phyloP scores from a whole-genome alignment of 345 rosid genomes.

The Cardamine occulta region DNA sequence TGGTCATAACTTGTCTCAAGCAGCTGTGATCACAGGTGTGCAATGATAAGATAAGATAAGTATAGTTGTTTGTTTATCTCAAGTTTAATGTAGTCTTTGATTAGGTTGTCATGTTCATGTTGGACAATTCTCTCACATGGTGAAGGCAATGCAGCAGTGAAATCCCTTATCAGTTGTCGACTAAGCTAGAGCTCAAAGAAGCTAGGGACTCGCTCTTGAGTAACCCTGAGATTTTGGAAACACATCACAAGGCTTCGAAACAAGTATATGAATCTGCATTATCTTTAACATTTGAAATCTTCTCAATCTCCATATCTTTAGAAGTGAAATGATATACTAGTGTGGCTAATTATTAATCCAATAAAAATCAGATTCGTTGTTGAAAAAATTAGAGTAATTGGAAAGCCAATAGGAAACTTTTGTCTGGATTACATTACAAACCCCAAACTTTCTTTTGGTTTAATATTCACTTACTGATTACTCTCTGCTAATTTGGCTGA shows the following conservation, averaged over 20 bases:
- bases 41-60: constrained; percentile 7
- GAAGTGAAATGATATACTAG: constrained; percentile 29
- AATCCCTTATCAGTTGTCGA: constrained; percentile 58
- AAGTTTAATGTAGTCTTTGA: constrained; percentile 4
- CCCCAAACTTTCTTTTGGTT: too few relatives aligned
- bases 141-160: constrained; percentile 63
- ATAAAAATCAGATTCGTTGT: neutral
- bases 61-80: neutral
- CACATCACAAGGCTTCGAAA: constrained; percentile 62
- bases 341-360: constrained; percentile 2
- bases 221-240: constrained; percentile 59
- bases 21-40: constrained; percentile 88
- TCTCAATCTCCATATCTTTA: constrained; percentile 54
- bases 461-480: too few relatives aligned
- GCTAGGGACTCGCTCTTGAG: constrained; percentile 58
- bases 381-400: neutral
- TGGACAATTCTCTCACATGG: constrained; percentile 88
- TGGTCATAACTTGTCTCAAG: constrained; percentile 95
- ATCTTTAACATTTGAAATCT: constrained; percentile 61
- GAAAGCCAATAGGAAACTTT: too few relatives aligned
- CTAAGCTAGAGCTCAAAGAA: constrained; percentile 59
- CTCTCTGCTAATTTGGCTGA: too few relatives aligned
- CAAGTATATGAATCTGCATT: constrained; percentile 62
- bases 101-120: constrained; percentile 73
- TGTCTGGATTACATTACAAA: too few relatives aligned